Evolutionary conservation across 2,329 filamentous ascomycete species (phyloP), one percentile per base, ranked within the genome.

Genomic region (Huntiella decipiens): DNA sequence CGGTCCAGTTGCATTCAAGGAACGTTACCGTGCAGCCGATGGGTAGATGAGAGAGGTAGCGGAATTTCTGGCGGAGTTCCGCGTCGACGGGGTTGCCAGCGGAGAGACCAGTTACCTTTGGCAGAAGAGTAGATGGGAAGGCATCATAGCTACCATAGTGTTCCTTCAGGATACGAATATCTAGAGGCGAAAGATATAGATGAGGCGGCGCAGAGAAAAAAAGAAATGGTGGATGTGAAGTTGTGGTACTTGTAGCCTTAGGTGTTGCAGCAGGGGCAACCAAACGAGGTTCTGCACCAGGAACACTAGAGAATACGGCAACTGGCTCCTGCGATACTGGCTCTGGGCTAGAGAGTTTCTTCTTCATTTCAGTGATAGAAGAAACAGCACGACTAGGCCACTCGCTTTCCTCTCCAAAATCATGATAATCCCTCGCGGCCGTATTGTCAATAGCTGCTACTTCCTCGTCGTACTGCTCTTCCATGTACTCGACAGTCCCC

Each of bases 1-100:
- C 86, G 3, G 83, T 86, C 87, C 87, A 95, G 59, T 95, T 86
- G 56, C 87, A 95, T 61, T 95, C 87, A 1, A 95, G 61, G 55
- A 94, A 94, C 53, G 72, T 85, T 37, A 95, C 82, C 53, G 93
- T 80, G 58, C 86, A 94, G n/a, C 87, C 87, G 43, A 82, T 77
- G 0, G 87, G 87, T 4, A 95, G 68, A 60, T 95, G 87, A 1
- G 76, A 75, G 3, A 95, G 70, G 53, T 94, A 95, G 58, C 91
- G 93, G 46, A 83, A 78, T 31, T 85, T 74, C 57, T 82, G 86
- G 40, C 87, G 76, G 45, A 94, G 61, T 12, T 79, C 77, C 55
- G 94, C 86, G 53, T 95, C 86, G 4, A 95, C 76, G 4, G 85
- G 77, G 56, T 93, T 84, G 1, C 85, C 86, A 1, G 82, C 85